Percentiles rank a stretch among this genome's conserved stretches.
phyloP scores from a whole-genome alignment of 192 early-diverging fungal species.

The Martensiomyces pterosporus region DNA sequence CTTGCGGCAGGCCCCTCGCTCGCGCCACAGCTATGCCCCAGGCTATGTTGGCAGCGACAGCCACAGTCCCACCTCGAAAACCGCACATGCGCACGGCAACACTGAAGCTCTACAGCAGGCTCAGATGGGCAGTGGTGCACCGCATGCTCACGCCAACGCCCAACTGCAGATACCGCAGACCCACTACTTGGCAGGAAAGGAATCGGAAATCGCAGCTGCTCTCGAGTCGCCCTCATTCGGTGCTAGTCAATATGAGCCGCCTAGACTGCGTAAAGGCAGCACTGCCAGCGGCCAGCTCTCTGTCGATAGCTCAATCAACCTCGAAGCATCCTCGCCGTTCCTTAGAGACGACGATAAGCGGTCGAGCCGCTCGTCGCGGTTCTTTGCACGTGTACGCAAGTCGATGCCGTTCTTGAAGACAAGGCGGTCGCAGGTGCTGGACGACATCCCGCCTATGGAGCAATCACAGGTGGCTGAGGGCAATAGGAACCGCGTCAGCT shows the following conservation, averaged over 20 bases:
- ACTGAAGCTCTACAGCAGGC: slow-evolving; percentile 17
- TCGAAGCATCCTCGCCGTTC: slow-evolving; percentile 44
- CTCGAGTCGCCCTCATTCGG: slow-evolving; percentile 43
- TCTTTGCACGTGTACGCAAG: slow-evolving; percentile 42
- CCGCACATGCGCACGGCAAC: slow-evolving; percentile 6
- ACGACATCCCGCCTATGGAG: slow-evolving; percentile 35
- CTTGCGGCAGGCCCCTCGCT: slow-evolving; percentile 27
- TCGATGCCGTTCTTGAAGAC: slow-evolving; percentile 50
- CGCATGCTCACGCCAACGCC: too few species aligned
- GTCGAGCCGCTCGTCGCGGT: slow-evolving; percentile 39
- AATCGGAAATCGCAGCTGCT: slow-evolving; percentile 15
- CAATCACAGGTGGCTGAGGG: slow-evolving; percentile 29
- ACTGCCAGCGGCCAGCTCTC: slow-evolving; percentile 44
- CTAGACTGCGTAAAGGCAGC: slow-evolving; percentile 44
- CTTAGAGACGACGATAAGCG: slow-evolving; percentile 41
- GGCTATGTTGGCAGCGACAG: slow-evolving; percentile 14
- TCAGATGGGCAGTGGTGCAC: too few species aligned
- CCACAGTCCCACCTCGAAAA: slow-evolving; percentile 17
- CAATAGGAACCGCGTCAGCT: slow-evolving; percentile 35
- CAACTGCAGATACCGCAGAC: neutral
- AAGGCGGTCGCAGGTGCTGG: slow-evolving; percentile 36
- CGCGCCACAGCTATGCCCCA: slow-evolving; percentile 35
- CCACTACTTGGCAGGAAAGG: slow-evolving; percentile 17
- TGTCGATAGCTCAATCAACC: slow-evolving; percentile 41
- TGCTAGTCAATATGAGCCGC: slow-evolving; percentile 46